phyloP scores from a whole-genome alignment of 345 rosid species.

The Anastatica hierochuntica region DNA sequence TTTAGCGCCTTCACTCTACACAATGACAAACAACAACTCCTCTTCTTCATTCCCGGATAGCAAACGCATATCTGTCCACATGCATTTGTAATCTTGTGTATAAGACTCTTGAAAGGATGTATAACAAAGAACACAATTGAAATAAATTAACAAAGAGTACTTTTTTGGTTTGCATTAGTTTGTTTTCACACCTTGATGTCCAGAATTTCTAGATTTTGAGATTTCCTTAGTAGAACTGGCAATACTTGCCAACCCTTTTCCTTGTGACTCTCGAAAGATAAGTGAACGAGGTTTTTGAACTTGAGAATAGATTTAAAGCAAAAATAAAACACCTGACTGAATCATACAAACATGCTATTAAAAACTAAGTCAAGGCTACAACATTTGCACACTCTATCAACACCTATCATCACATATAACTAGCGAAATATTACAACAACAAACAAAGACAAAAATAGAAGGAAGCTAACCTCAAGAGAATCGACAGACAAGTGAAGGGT shows the following conservation, averaged over 20 bases:
- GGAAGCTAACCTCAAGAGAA: neutral
- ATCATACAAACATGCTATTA: too few relatives aligned
- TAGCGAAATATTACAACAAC: too few relatives aligned
- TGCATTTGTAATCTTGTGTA: neutral
- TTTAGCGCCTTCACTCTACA: neutral
- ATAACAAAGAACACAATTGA: too few relatives aligned
- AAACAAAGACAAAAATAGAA: neutral
- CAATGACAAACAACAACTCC: neutral
- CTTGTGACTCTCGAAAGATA: constrained; percentile 8
- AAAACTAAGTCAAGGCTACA: too few relatives aligned
- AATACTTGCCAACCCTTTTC: neutral
- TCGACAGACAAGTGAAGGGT: constrained; percentile 5
- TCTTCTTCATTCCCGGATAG: neutral
- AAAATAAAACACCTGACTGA: neutral
- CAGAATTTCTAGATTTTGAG: constrained; percentile 2
- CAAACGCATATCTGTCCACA: neutral
- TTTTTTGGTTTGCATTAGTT: too few relatives aligned
- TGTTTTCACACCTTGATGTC: neutral
- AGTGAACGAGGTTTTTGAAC: neutral
- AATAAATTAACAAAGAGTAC: too few relatives aligned
- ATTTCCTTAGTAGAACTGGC: neutral
- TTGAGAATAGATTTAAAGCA: neutral
- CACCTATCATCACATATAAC: too few relatives aligned
- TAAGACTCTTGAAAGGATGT: too few relatives aligned
- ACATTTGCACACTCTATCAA: too few relatives aligned